These are phyloP conservation scores for Aurantiochytrium sp. DNA, from an alignment of 108 stramenopile genomes.

Conservation along the genomic window DNA sequence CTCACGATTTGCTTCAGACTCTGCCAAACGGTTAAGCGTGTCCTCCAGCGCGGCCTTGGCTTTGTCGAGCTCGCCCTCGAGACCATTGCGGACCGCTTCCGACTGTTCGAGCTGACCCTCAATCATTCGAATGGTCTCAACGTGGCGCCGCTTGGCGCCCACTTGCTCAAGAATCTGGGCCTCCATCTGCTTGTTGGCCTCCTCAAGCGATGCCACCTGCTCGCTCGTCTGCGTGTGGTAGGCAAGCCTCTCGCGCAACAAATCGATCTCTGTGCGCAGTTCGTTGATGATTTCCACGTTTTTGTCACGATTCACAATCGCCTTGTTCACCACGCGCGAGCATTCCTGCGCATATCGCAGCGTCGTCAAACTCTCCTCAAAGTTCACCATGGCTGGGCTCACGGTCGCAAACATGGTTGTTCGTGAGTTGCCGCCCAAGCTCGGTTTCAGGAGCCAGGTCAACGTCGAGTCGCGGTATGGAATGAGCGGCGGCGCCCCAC, in stretches of 20 bases:
- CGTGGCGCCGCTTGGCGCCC: not conserved
- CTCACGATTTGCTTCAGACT: not conserved
- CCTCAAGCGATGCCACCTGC: not conserved
- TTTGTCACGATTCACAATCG: not conserved
- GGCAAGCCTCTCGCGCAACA: not conserved
- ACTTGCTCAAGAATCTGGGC: not conserved
- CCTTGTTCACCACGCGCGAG: not conserved
- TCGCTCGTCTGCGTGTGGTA: not conserved
- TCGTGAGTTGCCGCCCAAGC: conserved; percentile 23
- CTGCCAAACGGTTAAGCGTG: not conserved
- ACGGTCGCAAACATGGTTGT: conserved; percentile 41
- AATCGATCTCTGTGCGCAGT: not conserved
- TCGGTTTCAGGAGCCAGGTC: conserved; percentile 45
- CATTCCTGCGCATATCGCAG: conserved; percentile 31
- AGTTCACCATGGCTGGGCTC: conserved; percentile 26
- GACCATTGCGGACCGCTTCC: not conserved
- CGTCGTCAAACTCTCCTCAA: conserved; percentile 33
- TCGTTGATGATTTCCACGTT: not conserved
- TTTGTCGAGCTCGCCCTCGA: not conserved
- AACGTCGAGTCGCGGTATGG: conserved; percentile 56
- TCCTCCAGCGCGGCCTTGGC: not conserved
- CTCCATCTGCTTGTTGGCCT: not conserved
- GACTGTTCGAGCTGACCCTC: not conserved
- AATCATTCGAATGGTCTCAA: not conserved
- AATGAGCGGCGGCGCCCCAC: not conserved